These are phyloP conservation scores for Globisporangium orthogonon DNA, from an alignment of 352 stramenopile genomes.

Conservation along the genomic window DNA sequence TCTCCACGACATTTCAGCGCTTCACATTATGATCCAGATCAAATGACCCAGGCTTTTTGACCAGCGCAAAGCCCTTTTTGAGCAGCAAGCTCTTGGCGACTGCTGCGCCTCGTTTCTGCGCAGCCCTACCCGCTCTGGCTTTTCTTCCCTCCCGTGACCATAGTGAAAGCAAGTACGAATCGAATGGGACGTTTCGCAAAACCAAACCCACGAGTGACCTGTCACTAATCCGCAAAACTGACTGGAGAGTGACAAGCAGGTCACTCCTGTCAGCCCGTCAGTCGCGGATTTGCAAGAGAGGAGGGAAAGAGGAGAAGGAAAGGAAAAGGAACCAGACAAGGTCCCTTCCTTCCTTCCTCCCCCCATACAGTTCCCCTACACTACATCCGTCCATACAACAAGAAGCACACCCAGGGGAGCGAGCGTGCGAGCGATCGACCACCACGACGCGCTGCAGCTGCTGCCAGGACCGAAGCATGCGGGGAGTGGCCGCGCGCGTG, in stretches of 20 bases:
- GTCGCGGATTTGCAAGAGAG: background rate
- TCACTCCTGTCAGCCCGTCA: background rate
- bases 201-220: too few relatives aligned
- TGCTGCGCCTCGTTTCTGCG: background rate
- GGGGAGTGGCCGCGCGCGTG: constrained; percentile 54
- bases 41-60: too few relatives aligned
- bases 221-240: too few relatives aligned
- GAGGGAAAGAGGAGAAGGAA: background rate
- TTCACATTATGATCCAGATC: too few relatives aligned
- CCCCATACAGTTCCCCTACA: background rate
- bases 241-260: too few relatives aligned
- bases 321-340: background rate
- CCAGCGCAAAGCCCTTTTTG: too few relatives aligned
- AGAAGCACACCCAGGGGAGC: too few relatives aligned
- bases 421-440: background rate
- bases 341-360: background rate
- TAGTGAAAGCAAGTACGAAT: background rate
- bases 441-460: constrained; percentile 2
- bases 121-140: background rate
- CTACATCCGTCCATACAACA: too few relatives aligned
- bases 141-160: background rate
- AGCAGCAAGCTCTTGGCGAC: too few relatives aligned
- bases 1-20: too few relatives aligned
- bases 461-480: constrained; percentile 32
- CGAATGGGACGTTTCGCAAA: too few relatives aligned